Percentiles rank a stretch among this genome's conserved stretches.
phyloP scores from a whole-genome alignment of 495 filamentous ascomycete genomes.

The Penicillium samsonianum region DNA sequence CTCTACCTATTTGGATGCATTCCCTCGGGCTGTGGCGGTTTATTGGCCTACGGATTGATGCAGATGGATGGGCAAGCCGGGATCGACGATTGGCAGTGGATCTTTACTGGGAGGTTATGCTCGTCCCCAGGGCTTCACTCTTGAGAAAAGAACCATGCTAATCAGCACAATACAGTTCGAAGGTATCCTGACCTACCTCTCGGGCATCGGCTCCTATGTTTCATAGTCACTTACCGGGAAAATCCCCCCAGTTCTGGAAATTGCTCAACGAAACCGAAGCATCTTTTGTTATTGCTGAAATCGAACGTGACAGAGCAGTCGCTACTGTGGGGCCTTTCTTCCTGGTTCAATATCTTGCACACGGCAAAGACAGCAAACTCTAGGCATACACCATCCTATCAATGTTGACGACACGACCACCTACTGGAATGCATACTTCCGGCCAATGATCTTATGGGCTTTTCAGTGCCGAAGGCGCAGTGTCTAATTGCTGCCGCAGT shows the following conservation, averaged over 20 bases:
- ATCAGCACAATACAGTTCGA: constrained; percentile 23
- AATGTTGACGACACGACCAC: constrained; percentile 48
- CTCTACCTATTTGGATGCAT: constrained; percentile 57
- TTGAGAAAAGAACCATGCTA: background rate
- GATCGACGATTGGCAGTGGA: constrained; percentile 60
- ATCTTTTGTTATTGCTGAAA: constrained; percentile 49
- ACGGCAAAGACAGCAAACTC: constrained; percentile 51
- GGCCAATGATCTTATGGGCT: constrained; percentile 65
- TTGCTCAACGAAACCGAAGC: constrained; percentile 47
- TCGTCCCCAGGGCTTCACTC: too few species aligned
- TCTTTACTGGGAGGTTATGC: constrained; percentile 47
- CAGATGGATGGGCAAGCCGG: constrained; percentile 47
- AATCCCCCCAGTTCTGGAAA: constrained; percentile 41
- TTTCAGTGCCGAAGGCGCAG: constrained; percentile 53
- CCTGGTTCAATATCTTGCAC: constrained; percentile 39
- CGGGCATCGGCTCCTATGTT: constrained; percentile 42
- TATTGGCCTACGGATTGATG: constrained; percentile 60
- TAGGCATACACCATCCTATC: constrained; percentile 54
- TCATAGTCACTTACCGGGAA: constrained; percentile 55
- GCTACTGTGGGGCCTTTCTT: constrained; percentile 43
- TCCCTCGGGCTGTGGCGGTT: constrained; percentile 56
- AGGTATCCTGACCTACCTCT: constrained; percentile 40
- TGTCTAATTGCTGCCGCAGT: constrained; percentile 53
- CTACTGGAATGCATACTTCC: constrained; percentile 61
- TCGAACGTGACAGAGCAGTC: constrained; percentile 55